Evolutionary conservation across 805 yeast species (phyloP), one percentile per base, ranked within the genome.

Genomic region (Metschnikowia colocasiae): DNA sequence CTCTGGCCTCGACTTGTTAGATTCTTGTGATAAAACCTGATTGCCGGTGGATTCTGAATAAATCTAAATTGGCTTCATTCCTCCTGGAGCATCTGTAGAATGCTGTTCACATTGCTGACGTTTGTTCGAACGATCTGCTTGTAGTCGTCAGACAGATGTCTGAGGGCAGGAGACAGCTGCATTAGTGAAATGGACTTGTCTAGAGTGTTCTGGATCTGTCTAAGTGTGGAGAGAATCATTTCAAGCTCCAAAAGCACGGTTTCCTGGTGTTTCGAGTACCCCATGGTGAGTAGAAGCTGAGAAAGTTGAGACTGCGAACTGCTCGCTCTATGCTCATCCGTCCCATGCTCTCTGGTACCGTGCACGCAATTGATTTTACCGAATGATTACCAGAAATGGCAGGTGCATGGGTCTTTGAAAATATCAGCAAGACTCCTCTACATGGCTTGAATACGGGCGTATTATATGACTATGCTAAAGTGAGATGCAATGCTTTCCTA

Each of bases 181-280:
- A 66, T 53, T 26, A 64, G 39, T 4, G 51, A 54, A 30, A 66
- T 59, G 13, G 69, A 58, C 22, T 53, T 55, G 15, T 51, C 43
- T 9, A 71, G 35, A 46, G 62, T 68, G 16, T 44, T 46, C 43
- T 71, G 61, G 30, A 70, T 68, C 37, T 54, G 56, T 37, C 61
- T 60, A 9, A 62, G 58, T 3, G 75, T 70, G 25, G 55, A 40
- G 10, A 67, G 57, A 12, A 71, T 71, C 60, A 66, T 51, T 46
- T 66, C 60, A 15, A 71, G 58, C 49, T 71, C 73, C 6, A 58
- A 32, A 10, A 71, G 54, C 9, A 70, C 58, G 27, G 53, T 50
- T 29, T 65, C 59, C 43, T 63, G 68, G 19, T 58, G 41, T 18
- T 30, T 33, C 19, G 37, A 22, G 20, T 4, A 32, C 12, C 36